phyloP scores from a whole-genome alignment of 2,329 filamentous ascomycete species.

The Chrysoporthe puriensis region DNA sequence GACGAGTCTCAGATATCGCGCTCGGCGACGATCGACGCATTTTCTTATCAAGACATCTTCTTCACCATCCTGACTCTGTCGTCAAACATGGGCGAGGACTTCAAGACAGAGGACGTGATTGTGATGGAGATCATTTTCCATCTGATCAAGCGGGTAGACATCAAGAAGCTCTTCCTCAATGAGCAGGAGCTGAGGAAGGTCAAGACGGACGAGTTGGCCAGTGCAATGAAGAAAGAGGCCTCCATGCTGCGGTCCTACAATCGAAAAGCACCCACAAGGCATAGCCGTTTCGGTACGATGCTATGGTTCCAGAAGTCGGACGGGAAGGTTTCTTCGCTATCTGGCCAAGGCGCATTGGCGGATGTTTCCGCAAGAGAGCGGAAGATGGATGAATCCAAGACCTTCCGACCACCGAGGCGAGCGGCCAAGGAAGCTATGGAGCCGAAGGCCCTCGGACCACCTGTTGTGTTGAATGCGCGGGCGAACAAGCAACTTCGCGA shows the following conservation, averaged over 20 bases:
- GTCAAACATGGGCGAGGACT: slow-evolving; percentile 93
- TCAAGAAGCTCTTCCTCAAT: slow-evolving; percentile 82
- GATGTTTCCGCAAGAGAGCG: slow-evolving; percentile 73
- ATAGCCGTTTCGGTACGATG: slow-evolving; percentile 96
- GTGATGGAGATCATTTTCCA: slow-evolving; percentile 92
- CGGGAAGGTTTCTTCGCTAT: slow-evolving; percentile 81
- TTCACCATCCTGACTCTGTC: slow-evolving; percentile 82
- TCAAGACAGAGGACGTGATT: slow-evolving; percentile 84
- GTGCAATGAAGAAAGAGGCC: slow-evolving; percentile 79
- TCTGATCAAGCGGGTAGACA: slow-evolving; percentile 85
- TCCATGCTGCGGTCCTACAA: slow-evolving; percentile 80
- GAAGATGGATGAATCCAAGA: slow-evolving; percentile 91
- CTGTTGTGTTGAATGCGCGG: slow-evolving; percentile 68
- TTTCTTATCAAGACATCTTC: slow-evolving; percentile 89
- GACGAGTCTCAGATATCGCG: slow-evolving; percentile 88
- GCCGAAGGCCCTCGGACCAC: slow-evolving; percentile 76
- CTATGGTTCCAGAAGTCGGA: slow-evolving; percentile 91
- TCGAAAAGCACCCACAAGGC: slow-evolving; percentile 78
- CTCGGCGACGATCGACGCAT: slow-evolving; percentile 85
- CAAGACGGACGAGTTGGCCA: slow-evolving; percentile 73
- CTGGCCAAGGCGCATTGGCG: slow-evolving; percentile 82
- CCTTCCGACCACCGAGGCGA: slow-evolving; percentile 79
- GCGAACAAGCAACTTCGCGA: slow-evolving; percentile 77
- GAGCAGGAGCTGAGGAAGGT: slow-evolving; percentile 71
- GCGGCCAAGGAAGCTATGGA: slow-evolving; percentile 64